Base-by-base conservation (phyloP, 306 rosid species). In the Prosopis cineraria region DNA sequence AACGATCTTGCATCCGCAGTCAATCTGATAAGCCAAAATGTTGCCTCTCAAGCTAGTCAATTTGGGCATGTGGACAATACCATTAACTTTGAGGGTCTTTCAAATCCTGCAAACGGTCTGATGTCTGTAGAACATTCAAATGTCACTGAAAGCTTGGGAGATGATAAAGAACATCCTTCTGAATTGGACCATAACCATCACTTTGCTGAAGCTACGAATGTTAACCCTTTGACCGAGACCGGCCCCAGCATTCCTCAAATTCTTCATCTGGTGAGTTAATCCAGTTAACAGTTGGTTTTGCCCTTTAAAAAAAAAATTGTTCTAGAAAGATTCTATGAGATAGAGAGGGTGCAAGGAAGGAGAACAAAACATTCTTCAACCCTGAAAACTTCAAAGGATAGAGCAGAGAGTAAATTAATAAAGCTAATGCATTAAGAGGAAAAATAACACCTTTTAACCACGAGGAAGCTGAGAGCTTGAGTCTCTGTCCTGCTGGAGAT, bases 221-320 rank as follows among this genome's bases (percentile, higher is more conserved):
- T 82, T 45, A 88, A 80, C 72, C 75, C 91, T 39, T 25, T 80
- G 81, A 82, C 85, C 14, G 97, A 91, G 75, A 55, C 91, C 41
- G 85, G 89, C 63, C 96, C 96, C 76, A 90, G 99, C 91, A 91
- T 96, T 75, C 99, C 98, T 67, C 98, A 93, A 85, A 84, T 96
- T 88, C 98, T 96, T 82, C 94, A 93, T 80, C 74, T 80, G 88
- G 99, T 93, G 85, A 89, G 98, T 90, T 24, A 75, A 20, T 81
- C 79, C 77, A 58, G 25, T 60, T 78, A 29, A 74, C 75, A 63
- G 67, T 43, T 45, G n/a, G n/a, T 58, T n/a, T n/a, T n/a, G n/a
- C n/a, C n/a, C n/a, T n/a, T n/a, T n/a, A n/a, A n/a, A n/a, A n/a
- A n/a, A n/a, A n/a, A n/a, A n/a, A n/a, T n/a, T n/a, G 20, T 60